phyloP scores from a whole-genome alignment of 495 filamentous ascomycete genomes.

The Antarctomyces pellizariae region DNA sequence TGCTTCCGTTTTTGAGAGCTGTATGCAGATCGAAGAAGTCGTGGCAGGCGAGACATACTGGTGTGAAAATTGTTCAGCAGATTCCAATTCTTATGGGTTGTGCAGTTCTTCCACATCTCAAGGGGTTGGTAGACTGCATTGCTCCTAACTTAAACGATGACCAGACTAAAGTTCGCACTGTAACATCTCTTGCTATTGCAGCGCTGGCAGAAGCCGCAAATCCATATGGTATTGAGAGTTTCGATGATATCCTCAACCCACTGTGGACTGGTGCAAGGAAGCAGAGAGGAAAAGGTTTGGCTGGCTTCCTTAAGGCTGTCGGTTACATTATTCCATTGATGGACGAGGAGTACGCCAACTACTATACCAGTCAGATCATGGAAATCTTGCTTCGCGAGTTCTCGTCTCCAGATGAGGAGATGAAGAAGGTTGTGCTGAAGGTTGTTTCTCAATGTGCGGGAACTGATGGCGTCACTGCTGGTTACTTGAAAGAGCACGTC shows the following conservation, averaged over 20 bases:
- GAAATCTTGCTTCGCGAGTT: slow-evolving; percentile 93
- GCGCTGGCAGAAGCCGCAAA: slow-evolving; percentile 91
- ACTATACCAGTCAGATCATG: slow-evolving; percentile 98
- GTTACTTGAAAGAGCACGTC: slow-evolving; percentile 86
- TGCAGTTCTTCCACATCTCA: slow-evolving; percentile 86
- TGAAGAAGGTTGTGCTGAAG: slow-evolving; percentile 98
- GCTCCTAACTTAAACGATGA: slow-evolving; percentile 90
- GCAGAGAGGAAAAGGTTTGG: slow-evolving; percentile 87
- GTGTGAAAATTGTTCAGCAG: slow-evolving; percentile 97
- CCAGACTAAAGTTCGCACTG: slow-evolving; percentile 89
- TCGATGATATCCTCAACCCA: slow-evolving; percentile 91
- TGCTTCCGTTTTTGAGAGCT: slow-evolving; percentile 84
- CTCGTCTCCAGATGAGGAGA: slow-evolving; percentile 91
- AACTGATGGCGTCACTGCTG: slow-evolving; percentile 83
- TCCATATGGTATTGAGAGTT: slow-evolving; percentile 97
- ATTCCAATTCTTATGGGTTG: slow-evolving; percentile 99
- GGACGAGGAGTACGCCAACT: slow-evolving; percentile 99
- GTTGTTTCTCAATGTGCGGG: slow-evolving; percentile 93
- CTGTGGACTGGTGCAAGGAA: slow-evolving; percentile 91
- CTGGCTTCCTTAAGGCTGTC: slow-evolving; percentile 91
- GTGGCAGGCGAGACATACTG: slow-evolving; percentile 97
- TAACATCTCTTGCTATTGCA: slow-evolving; percentile 85
- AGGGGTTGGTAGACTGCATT: slow-evolving; percentile 91
- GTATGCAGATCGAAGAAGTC: slow-evolving; percentile 96
- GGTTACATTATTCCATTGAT: slow-evolving; percentile 97